Conservation (phyloP, 176 grass and related monocot genomes). For the Cenchrus purpureus region DNA sequence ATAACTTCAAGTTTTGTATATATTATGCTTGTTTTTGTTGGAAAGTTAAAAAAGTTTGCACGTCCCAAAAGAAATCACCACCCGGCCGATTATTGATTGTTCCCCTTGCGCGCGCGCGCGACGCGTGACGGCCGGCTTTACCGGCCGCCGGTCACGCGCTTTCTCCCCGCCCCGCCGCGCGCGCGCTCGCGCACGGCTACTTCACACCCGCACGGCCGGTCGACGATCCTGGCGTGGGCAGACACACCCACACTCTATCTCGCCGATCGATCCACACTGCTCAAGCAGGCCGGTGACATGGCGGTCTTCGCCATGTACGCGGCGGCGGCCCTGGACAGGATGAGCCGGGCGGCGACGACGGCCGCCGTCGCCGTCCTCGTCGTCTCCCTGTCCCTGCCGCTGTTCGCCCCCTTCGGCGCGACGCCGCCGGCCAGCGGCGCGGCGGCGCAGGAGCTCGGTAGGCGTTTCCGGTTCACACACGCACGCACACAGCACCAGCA, state of each 20-base stretch:
- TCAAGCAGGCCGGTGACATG: no score
- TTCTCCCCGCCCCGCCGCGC: constrained; percentile 4
- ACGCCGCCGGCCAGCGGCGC: neutral
- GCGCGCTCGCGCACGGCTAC: neutral
- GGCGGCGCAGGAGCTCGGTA: constrained; percentile 42
- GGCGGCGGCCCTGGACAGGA: constrained; percentile 3
- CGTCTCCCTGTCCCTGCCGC: neutral
- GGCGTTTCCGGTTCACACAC: neutral
- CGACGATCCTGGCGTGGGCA: no score
- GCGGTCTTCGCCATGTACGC: neutral
- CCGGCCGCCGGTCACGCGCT: constrained; percentile 23
- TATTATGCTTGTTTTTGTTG: no score
- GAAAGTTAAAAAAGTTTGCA: neutral
- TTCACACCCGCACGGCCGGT: neutral
- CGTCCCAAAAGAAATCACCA: neutral
- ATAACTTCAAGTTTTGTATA: no score
- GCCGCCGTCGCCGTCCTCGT: neutral
- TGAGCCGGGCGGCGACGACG: no score
- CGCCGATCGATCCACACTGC: neutral
- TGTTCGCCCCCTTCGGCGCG: neutral
- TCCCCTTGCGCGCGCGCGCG: neutral
- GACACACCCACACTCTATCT: neutral
- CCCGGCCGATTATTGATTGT: no score
- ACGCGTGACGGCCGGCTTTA: neutral
- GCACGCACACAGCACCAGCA: neutral